phyloP scores from a whole-genome alignment of 768 basidiomycete genomes.

The Sporobolomyces roseus region DNA sequence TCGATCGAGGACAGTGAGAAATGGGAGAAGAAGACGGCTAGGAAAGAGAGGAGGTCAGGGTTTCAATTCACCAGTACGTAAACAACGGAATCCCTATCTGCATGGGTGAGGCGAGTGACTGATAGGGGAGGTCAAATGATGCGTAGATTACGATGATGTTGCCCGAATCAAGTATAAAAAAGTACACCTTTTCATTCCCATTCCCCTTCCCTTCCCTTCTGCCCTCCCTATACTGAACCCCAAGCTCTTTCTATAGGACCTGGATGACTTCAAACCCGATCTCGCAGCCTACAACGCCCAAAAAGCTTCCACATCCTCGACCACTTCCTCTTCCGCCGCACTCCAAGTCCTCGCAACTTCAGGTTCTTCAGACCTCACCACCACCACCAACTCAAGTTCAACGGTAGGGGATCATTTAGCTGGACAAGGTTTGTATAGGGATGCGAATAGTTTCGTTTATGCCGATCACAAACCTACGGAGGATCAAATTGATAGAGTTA shows the following conservation, averaged over 20 bases:
- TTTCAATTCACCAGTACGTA: conserved; percentile 86
- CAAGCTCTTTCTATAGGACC: conserved; percentile 63
- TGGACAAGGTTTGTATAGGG: conserved; percentile 74
- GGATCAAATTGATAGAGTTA: conserved; percentile 88
- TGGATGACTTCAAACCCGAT: conserved; percentile 83
- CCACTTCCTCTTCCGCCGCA: conserved; percentile 50
- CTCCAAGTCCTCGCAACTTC: conserved; percentile 45
- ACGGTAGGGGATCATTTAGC: conserved; percentile 52
- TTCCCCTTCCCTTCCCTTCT: too few species aligned
- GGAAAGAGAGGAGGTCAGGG: conserved; percentile 78
- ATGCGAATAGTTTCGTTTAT: conserved; percentile 86
- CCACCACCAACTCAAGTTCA: too few species aligned
- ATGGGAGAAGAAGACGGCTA: conserved; percentile 86
- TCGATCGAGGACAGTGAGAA: conserved; percentile 91
- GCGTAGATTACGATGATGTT: conserved; percentile 78
- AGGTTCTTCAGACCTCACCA: too few species aligned
- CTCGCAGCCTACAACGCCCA: conserved; percentile 79
- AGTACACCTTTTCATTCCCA: conserved; percentile 1
- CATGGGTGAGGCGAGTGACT: too few species aligned
- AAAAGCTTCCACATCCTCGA: conserved; percentile 76
- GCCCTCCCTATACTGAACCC: too few species aligned
- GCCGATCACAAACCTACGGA: conserved; percentile 93
- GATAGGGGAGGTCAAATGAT: too few species aligned
- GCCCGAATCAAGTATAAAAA: conserved; percentile 84
- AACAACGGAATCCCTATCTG: too few species aligned